Percentiles rank a stretch among this genome's conserved stretches.
Conservation (phyloP, 768 basidiomycete genomes). For the Gymnopilus junonius region DNA sequence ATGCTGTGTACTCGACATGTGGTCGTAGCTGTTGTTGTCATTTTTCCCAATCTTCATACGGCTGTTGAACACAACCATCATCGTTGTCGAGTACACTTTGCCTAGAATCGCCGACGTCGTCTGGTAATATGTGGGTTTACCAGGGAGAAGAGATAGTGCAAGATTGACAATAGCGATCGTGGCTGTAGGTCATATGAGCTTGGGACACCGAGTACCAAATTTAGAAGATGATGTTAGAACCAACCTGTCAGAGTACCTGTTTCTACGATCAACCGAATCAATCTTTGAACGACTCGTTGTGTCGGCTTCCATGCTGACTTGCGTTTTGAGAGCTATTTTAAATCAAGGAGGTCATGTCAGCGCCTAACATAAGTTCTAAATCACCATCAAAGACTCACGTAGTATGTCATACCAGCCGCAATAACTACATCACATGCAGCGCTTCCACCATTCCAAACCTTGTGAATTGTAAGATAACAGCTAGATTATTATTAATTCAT, state of each 20-base stretch:
- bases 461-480: not conserved
- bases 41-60: slow-evolving; percentile 8
- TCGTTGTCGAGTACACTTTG: slow-evolving; percentile 21
- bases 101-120: slow-evolving; percentile 10
- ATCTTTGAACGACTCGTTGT: slow-evolving; percentile 9
- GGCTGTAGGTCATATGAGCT: slow-evolving; percentile 6
- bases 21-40: not conserved
- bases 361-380: not conserved
- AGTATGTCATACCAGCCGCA: slow-evolving; percentile 20
- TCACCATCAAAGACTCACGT: slow-evolving; percentile 10
- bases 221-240: not conserved
- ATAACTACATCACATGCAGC: slow-evolving; percentile 21
- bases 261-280: slow-evolving; percentile 19
- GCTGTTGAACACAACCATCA: slow-evolving; percentile 23
- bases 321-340: slow-evolving; percentile 7
- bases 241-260: slow-evolving; percentile 21
- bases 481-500: not conserved
- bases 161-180: slow-evolving; percentile 13
- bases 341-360: slow-evolving; percentile 3
- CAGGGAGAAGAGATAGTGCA: slow-evolving; percentile 5
- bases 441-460: slow-evolving; percentile 21
- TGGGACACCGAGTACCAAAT: not conserved
- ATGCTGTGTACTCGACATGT: not conserved
- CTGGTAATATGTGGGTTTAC: slow-evolving; percentile 6
- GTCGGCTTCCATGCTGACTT: slow-evolving; percentile 9